These are phyloP conservation scores for Hymenochaete sp. DNA, from an alignment of 1,284 basidiomycete genomes.

Conservation along the genomic window DNA sequence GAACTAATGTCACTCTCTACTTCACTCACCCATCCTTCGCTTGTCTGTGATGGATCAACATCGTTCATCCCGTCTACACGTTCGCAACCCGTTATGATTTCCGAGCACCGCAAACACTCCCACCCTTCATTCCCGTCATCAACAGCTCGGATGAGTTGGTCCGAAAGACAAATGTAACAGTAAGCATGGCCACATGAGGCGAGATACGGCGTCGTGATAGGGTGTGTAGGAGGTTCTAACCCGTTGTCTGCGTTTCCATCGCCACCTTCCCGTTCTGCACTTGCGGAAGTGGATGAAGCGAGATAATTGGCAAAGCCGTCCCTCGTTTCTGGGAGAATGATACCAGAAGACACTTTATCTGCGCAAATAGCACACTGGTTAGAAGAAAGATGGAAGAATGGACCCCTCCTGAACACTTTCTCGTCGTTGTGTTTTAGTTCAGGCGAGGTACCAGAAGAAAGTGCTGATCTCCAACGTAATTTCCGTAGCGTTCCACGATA, in stretches of 20 bases:
- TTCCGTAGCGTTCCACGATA: no score
- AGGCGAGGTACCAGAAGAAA: slow-evolving; percentile 22
- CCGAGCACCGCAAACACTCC: slow-evolving; percentile 75
- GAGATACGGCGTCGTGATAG: slow-evolving; percentile 64
- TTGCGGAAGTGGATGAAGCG: slow-evolving; percentile 9
- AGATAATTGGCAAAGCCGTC: slow-evolving; percentile 24
- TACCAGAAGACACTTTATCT: slow-evolving; percentile 57
- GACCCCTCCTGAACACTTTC: no score
- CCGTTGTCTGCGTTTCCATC: slow-evolving; percentile 22
- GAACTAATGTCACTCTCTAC: slow-evolving; percentile 16
- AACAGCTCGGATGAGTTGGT: slow-evolving; percentile 64
- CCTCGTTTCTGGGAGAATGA: slow-evolving; percentile 26
- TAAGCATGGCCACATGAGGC: slow-evolving; percentile 75
- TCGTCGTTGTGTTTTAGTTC: no score
- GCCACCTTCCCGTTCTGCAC: slow-evolving; percentile 5
- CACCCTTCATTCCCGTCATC: slow-evolving; percentile 61
- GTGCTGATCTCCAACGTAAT: slow-evolving; percentile 9
- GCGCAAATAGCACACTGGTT: slow-evolving; percentile 76
- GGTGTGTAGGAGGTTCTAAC: slow-evolving; percentile 44
- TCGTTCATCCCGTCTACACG: slow-evolving; percentile 27
- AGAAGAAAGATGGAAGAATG: slow-evolving; percentile 52
- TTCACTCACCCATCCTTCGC: slow-evolving; percentile 15
- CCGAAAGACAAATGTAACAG: slow-evolving; percentile 83
- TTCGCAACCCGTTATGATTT: slow-evolving; percentile 48
- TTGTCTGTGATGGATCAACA: slow-evolving; percentile 10